These are phyloP conservation scores for Paecilomyces sp. DNA, from an alignment of 2,329 filamentous ascomycete genomes.

Conservation along the genomic window DNA sequence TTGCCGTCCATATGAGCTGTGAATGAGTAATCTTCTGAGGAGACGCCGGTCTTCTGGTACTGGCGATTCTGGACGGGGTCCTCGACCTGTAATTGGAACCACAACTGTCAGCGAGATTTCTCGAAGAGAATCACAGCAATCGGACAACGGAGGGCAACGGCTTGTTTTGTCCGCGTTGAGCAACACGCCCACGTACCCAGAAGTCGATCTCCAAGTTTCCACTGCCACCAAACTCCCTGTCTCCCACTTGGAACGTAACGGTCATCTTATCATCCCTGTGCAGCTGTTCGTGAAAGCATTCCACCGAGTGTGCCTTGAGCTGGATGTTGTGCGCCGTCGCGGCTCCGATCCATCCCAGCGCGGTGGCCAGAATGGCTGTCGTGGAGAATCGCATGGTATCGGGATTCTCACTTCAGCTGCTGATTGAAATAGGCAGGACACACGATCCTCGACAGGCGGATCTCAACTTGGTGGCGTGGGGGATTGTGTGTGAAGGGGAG, in stretches of 20 bases:
- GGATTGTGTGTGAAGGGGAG: slow-evolving; percentile 1
- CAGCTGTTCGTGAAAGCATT: slow-evolving; percentile 94
- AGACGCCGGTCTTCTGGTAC: slow-evolving; percentile 70
- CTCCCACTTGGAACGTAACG: slow-evolving; percentile 95
- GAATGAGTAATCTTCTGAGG: slow-evolving; percentile 91
- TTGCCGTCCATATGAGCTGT: slow-evolving; percentile 77
- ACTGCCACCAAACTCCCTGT: slow-evolving; percentile 88
- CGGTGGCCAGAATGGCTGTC: slow-evolving; percentile 40
- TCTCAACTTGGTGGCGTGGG: slow-evolving; percentile 4
- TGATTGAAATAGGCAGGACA: neutral
- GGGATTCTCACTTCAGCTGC: neutral
- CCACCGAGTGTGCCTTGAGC: slow-evolving; percentile 82
- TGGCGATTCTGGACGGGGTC: slow-evolving; percentile 71
- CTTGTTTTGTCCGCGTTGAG: neutral
- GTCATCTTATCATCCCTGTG: slow-evolving; percentile 97
- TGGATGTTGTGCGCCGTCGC: slow-evolving; percentile 88
- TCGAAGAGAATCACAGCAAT: neutral
- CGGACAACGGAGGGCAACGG: neutral
- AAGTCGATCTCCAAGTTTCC: slow-evolving; percentile 97
- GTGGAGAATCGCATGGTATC: slow-evolving; percentile 35
- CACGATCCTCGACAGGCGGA: slow-evolving; percentile 1
- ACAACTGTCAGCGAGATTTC: slow-evolving; percentile 9
- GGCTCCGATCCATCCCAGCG: slow-evolving; percentile 52
- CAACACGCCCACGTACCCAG: slow-evolving; percentile 61
- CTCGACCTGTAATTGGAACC: slow-evolving; percentile 53